Evolutionary conservation across 805 yeast species (phyloP), one percentile per base, ranked within the genome.

Genomic region (Wickerhamiella azyma): DNA sequence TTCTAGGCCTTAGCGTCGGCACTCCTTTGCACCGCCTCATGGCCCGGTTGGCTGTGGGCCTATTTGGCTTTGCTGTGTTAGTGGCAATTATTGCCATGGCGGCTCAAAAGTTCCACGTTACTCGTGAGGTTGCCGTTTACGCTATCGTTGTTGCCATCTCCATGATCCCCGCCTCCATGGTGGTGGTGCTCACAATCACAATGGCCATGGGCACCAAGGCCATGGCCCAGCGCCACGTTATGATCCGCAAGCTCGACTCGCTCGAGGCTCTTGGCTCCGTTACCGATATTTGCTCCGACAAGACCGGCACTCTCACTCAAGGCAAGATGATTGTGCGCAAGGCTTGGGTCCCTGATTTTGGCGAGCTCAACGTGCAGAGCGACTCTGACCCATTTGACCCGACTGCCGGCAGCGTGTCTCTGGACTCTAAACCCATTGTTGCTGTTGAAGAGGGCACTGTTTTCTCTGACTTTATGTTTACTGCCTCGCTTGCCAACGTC

Each of bases 31-130:
- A 81, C 52, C 71, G 82, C 51, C 76, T 76, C 54, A 69, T 85
- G 46, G 76, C 94, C 1, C 76, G 80, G 70, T 68, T 85, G 45
- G 94, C 95, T 3, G 74, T 84, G 43, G 60, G 73, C 37, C 67
- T 85, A 40, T 84, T 85, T 53, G 69, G 70, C 54, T 66, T 85
- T 40, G 94, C 95, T 5, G 92, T 85, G n/a, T 53, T 85, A 1
- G 79, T 84, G 58, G 94, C 94, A 1, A 77, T 85, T 48, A 76
- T 85, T 16, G 94, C 83, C 3, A 81, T 85, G 94, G 94, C 79
- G 2, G 76, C 92, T 9, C 94, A 85, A 63, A 72, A 72, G 50
- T 77, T 84, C 62, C 56, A 66, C 10, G 94, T 85, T n/a, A 77
- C 75, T 53, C 74, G 70, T 47, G 85, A 84, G 54, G 92, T 85